Base-by-base conservation (phyloP, 2,329 filamentous ascomycete genomes). In the Microdochium nivale region DNA sequence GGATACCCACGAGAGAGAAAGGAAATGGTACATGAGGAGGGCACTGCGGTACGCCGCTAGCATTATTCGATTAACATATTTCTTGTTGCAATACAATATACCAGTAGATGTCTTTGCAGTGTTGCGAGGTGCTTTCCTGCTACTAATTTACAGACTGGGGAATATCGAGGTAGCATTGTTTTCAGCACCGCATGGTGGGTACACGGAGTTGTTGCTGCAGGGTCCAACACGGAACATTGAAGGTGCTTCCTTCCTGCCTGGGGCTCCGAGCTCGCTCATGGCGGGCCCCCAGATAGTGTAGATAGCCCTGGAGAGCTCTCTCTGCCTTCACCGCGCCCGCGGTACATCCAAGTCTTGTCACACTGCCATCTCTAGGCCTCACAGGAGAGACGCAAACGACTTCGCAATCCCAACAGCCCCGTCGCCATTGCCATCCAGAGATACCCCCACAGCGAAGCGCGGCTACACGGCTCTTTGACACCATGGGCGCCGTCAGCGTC, bases 201-300 rank as follows among this genome's bases (percentile, higher is more conserved):
- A n/a, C n/a, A n/a, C n/a, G n/a, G n/a, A n/a, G n/a, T n/a, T n/a
- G n/a, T n/a, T n/a, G n/a, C 27, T 30, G 27, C 27, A 44, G 40
- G 40, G 40, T 24, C 40, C 40, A 44, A 44, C 16, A 44, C 40
- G 40, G 40, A 13, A 44, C 23, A 23, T 44, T 23, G 40, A 44
- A 44, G 23, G 40, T 19, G 40, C 40, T 44, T 30, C 27, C 13
- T 19, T 44, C 10, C 19, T 40, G n/a, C 7, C 9, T 33, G 16
- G 40, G 40, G n/a, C 40, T 44, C 40, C 40, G 40, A 44, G 40
- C 40, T 44, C 40, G 40, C 40, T 44, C n/a, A n/a, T n/a, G n/a
- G n/a, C n/a, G n/a, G n/a, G n/a, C n/a, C n/a, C n/a, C n/a, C n/a
- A n/a, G n/a, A n/a, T n/a, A n/a, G n/a, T n/a, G n/a, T 24, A 4